Percentiles rank a stretch among this genome's conserved stretches.
Conservation (phyloP, 176 grass and related monocot genomes). For the Oropetium thomaeum region DNA sequence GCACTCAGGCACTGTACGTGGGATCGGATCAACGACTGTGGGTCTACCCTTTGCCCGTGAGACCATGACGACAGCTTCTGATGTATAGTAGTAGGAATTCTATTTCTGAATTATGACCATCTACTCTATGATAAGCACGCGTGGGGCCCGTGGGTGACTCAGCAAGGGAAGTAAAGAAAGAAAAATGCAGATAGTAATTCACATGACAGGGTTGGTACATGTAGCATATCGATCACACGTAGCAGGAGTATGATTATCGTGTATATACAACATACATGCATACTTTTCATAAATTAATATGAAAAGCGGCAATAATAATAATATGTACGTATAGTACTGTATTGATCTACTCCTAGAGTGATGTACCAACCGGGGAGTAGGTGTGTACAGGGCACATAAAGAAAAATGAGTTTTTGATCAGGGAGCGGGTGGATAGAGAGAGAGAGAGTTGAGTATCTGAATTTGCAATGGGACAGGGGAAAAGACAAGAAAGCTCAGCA, state of each 20-base stretch:
- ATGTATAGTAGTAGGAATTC: no score
- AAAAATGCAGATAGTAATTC: background rate
- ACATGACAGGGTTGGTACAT: conserved; percentile 32
- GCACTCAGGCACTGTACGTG: background rate
- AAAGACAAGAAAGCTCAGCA: conserved; percentile 62
- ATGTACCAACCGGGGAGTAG: conserved; percentile 38
- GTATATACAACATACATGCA: background rate
- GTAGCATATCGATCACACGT: background rate
- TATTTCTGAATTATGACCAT: conserved; percentile 40
- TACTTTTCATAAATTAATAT: background rate
- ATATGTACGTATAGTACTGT: no score
- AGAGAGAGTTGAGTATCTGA: conserved; percentile 19
- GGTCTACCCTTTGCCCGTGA: background rate
- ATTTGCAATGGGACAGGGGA: conserved; percentile 48
- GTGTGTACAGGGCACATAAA: conserved; percentile 34
- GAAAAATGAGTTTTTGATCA: conserved; percentile 25
- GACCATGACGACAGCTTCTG: conserved; percentile 33
- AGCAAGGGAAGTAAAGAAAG: conserved; percentile 6
- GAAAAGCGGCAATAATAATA: background rate
- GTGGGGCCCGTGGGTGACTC: conserved; percentile 33
- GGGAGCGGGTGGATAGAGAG: conserved; percentile 3
- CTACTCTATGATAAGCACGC: conserved; percentile 29
- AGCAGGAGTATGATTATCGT: background rate
- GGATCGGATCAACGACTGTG: conserved; percentile 20
- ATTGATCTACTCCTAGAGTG: conserved; percentile 17